Percentiles rank a stretch among this genome's conserved stretches.
These are phyloP conservation scores for Curvularia lunata DNA, from an alignment of 2,329 filamentous ascomycete genomes.

Conservation along the genomic window DNA sequence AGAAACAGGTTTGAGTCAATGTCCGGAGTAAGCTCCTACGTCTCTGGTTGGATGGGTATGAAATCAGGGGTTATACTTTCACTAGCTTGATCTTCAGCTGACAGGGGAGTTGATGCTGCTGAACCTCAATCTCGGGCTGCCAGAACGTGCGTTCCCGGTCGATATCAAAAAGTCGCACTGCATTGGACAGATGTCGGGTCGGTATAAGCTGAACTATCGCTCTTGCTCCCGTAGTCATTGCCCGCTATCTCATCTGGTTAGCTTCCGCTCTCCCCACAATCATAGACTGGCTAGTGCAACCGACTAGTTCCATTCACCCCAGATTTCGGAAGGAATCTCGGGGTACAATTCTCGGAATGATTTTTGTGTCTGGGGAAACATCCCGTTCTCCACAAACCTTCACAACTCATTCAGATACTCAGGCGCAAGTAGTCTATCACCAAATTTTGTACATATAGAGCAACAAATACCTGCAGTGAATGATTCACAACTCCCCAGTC, in stretches of 20 bases:
- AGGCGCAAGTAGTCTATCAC: background rate
- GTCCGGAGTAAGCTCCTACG: background rate
- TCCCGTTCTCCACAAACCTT: background rate
- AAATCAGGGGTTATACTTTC: background rate
- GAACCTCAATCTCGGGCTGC: background rate
- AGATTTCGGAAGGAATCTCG: background rate
- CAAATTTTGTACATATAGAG: background rate
- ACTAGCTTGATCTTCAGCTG: background rate
- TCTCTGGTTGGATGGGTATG: background rate
- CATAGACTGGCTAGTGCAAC: too few relatives aligned
- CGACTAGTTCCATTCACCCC: background rate
- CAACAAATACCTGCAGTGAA: background rate
- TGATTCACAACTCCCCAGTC: background rate
- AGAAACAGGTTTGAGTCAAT: background rate
- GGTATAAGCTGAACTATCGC: background rate
- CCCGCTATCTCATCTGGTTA: background rate
- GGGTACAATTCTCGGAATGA: background rate
- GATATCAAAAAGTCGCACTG: background rate
- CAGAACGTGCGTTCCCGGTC: background rate
- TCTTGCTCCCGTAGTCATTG: background rate
- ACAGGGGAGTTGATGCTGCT: background rate
- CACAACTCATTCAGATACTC: background rate
- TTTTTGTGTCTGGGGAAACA: background rate
- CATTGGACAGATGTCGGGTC: background rate
- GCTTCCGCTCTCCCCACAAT: background rate